Percentiles rank a stretch among this genome's conserved stretches.
phyloP scores from a whole-genome alignment of 1,284 basidiomycete species.

The Xerocomus amazonicus region DNA sequence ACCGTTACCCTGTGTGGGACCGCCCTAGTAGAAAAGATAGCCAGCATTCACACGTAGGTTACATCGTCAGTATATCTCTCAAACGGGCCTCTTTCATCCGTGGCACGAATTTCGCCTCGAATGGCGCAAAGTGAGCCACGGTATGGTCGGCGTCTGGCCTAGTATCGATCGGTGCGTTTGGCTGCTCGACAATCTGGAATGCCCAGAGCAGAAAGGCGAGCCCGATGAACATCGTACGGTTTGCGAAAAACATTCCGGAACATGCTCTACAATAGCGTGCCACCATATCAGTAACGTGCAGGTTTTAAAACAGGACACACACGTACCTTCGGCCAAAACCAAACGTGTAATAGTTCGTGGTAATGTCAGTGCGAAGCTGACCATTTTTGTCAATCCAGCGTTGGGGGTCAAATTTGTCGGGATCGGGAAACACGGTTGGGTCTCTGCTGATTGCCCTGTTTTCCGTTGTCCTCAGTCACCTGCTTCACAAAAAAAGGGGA shows the following conservation, averaged over 20 bases:
- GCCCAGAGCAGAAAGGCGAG: conserved; percentile 23
- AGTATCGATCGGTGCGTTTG: conserved; percentile 18
- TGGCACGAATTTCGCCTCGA: conserved; percentile 19
- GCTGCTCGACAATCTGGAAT: conserved; percentile 17
- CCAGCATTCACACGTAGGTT: no score
- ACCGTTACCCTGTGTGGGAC: no score
- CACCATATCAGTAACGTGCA: not conserved
- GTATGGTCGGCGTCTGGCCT: conserved; percentile 12
- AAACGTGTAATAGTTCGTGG: conserved; percentile 44
- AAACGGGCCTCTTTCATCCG: conserved; percentile 25
- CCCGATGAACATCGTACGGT: conserved; percentile 20
- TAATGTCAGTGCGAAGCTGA: conserved; percentile 46
- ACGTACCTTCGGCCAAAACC: conserved; percentile 56
- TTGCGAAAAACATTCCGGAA: conserved; percentile 25
- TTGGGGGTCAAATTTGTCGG: conserved; percentile 54
- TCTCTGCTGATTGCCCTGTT: conserved; percentile 52
- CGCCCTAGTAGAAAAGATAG: no score
- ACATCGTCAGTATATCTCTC: conserved; percentile 30
- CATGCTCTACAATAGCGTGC: conserved; percentile 14
- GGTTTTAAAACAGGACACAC: not conserved
- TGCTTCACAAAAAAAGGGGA: not conserved
- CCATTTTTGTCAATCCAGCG: conserved; percentile 54
- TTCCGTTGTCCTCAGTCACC: not conserved
- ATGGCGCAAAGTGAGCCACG: conserved; percentile 5
- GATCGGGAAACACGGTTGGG: conserved; percentile 53